These are phyloP conservation scores for Fusarium sp. DNA, from an alignment of 2,329 filamentous ascomycete genomes.

Conservation along the genomic window DNA sequence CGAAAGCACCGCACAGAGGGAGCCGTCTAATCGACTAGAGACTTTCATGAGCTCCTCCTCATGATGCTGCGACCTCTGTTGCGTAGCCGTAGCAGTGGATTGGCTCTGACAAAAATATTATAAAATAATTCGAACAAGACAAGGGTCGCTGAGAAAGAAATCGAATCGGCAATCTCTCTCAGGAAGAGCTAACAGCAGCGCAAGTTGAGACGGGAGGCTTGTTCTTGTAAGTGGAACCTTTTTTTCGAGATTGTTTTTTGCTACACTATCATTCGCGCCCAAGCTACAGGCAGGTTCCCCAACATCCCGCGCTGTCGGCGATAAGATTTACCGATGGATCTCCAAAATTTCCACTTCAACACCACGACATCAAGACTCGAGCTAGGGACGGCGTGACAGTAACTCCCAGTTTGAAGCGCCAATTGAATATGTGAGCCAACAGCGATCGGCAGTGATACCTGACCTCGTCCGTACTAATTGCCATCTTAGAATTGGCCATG, in stretches of 20 bases:
- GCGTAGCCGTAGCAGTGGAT: conserved; percentile 22
- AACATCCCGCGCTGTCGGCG: conserved; percentile 42
- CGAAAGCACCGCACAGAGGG: conserved; percentile 68
- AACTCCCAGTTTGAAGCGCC: conserved; percentile 32
- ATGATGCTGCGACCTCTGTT: conserved; percentile 54
- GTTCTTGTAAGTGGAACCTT: conserved; percentile 41
- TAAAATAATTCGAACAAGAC: background rate
- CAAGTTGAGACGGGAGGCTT: conserved; percentile 37
- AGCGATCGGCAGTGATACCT: background rate
- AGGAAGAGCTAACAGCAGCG: conserved; percentile 38
- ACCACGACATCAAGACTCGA: conserved; percentile 30
- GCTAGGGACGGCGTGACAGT: conserved; percentile 27
- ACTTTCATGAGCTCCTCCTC: conserved; percentile 71
- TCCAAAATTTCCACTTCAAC: conserved; percentile 50
- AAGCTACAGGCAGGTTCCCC: conserved; percentile 33
- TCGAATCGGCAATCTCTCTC: conserved; percentile 39
- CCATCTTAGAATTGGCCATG: conserved; percentile 50
- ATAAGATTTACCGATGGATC: conserved; percentile 50
- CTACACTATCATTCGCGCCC: conserved; percentile 37
- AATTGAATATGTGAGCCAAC: conserved; percentile 38
- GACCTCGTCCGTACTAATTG: conserved; percentile 7
- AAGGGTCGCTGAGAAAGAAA: conserved; percentile 33
- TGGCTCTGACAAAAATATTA: background rate
- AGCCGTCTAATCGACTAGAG: conserved; percentile 69
- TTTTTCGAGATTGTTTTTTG: conserved; percentile 45